phyloP scores from a whole-genome alignment of 441 rosid genomes.

The Isatis lusitanica region DNA sequence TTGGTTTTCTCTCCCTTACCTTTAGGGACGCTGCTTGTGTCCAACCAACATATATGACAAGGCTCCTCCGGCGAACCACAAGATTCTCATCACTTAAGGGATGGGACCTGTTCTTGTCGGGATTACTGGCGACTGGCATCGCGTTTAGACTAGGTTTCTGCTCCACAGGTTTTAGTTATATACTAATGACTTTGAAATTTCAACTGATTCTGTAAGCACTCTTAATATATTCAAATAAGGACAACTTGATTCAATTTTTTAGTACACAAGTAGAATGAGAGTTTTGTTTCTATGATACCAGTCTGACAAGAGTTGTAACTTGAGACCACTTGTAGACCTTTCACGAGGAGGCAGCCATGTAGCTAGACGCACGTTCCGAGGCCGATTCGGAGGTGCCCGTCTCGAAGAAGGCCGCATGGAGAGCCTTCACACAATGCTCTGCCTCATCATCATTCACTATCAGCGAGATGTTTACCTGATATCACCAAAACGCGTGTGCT shows the following conservation, averaged over 20 bases:
- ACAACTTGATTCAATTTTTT: constrained; percentile 17
- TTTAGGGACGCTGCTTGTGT: too few species aligned
- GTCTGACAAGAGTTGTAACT: neutral
- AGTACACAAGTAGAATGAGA: constrained; percentile 8
- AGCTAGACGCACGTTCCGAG: neutral
- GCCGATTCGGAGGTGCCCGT: constrained; percentile 1
- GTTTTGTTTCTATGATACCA: constrained; percentile 8
- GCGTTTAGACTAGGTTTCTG: neutral
- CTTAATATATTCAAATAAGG: constrained; percentile 10
- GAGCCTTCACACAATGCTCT: constrained; percentile 77
- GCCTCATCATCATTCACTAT: constrained; percentile 78
- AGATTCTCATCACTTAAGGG: neutral
- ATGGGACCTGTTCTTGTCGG: neutral
- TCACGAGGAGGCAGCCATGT: neutral
- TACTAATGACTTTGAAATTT: neutral
- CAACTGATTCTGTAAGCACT: neutral
- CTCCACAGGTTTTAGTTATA: neutral
- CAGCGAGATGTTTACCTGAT: constrained; percentile 82
- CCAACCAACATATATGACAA: too few species aligned
- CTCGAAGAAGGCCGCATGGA: constrained; percentile 71
- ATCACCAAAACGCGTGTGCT: neutral
- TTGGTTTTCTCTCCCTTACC: neutral
- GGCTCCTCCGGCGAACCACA: too few species aligned
- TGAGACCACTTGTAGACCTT: neutral
- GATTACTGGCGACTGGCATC: neutral